Evolutionary conservation across 495 filamentous ascomycete genomes (phyloP).

Genomic region (Clohesyomyces aquaticus): DNA sequence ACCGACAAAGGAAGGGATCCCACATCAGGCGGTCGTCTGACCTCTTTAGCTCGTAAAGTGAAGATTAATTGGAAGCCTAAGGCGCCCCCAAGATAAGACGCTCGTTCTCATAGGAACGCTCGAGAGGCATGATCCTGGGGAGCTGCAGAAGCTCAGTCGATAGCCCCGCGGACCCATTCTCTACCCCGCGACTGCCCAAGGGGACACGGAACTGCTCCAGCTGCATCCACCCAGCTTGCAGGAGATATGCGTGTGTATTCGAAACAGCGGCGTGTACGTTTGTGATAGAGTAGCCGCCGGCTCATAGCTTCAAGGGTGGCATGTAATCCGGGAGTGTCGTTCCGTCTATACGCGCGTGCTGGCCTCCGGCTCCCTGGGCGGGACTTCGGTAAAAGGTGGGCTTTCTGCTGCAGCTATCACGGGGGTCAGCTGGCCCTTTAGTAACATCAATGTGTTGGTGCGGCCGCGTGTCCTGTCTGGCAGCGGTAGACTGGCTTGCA

Average conservation of each 20-base stretch:
- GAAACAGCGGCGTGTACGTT: not conserved
- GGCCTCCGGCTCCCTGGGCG: not conserved
- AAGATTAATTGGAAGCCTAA: slow-evolving; percentile 12
- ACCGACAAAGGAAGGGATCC: slow-evolving; percentile 1
- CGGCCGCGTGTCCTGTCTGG: slow-evolving; percentile 22
- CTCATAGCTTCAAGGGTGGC: not conserved
- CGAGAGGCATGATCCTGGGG: slow-evolving; percentile 27
- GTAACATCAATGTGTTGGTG: slow-evolving; percentile 21
- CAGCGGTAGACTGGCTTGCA: slow-evolving; percentile 26
- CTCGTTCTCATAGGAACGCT: slow-evolving; percentile 10
- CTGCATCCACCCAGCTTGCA: not conserved
- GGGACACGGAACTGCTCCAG: slow-evolving; percentile 6
- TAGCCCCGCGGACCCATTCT: slow-evolving; percentile 17
- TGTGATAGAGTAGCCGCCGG: not conserved
- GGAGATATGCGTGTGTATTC: not conserved
- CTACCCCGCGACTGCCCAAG: slow-evolving; percentile 24
- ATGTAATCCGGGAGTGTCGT: not conserved
- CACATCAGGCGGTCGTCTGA: slow-evolving; percentile 27
- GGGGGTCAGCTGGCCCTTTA: slow-evolving; percentile 27
- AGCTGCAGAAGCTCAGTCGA: slow-evolving; percentile 21
- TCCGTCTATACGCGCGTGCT: not conserved
- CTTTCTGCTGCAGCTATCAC: slow-evolving; percentile 19
- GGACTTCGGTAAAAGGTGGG: slow-evolving; percentile 1
- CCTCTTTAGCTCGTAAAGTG: slow-evolving; percentile 24
- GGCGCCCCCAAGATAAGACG: slow-evolving; percentile 36